Percentiles rank a stretch among this genome's conserved stretches.
These are phyloP conservation scores for Nicotiana tabacum DNA, from an alignment of 257 asterid species.

Conservation along the genomic window DNA sequence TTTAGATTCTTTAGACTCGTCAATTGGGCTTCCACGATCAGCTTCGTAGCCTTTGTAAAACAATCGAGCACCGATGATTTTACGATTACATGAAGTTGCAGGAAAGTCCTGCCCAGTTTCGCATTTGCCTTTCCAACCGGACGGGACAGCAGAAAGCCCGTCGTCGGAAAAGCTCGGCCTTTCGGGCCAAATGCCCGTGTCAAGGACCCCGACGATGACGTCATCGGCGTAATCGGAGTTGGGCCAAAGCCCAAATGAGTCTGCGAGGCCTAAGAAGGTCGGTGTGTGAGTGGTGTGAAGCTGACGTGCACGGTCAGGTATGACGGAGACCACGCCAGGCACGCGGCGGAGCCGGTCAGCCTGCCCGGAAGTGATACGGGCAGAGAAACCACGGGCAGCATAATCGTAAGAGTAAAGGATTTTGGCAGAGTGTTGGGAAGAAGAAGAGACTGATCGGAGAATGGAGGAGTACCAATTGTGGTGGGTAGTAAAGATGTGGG, in stretches of 20 bases:
- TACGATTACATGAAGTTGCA: slow-evolving; percentile 46
- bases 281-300: slow-evolving; percentile 86
- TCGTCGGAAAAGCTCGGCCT: slow-evolving; percentile 70
- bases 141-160: slow-evolving; percentile 57
- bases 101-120: slow-evolving; percentile 57
- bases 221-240: slow-evolving; percentile 73
- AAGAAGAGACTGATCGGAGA: slow-evolving; percentile 50
- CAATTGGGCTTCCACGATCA: slow-evolving; percentile 27
- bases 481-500: slow-evolving; percentile 56
- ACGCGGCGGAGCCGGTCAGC: slow-evolving; percentile 38
- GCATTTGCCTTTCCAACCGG: slow-evolving; percentile 70
- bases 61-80: slow-evolving; percentile 72
- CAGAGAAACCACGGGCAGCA: slow-evolving; percentile 72
- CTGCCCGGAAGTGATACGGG: slow-evolving; percentile 48
- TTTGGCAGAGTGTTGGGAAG: slow-evolving; percentile 41
- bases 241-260: slow-evolving; percentile 76
- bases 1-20: slow-evolving; percentile 33
- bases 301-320: slow-evolving; percentile 54
- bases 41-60: slow-evolving; percentile 58
- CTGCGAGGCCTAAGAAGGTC: slow-evolving; percentile 53
- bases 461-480: slow-evolving; percentile 71
- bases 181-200: slow-evolving; percentile 95
- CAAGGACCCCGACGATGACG: slow-evolving; percentile 71
- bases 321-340: slow-evolving; percentile 66
- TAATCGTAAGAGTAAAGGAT: slow-evolving; percentile 64